Conservation (phyloP, 2,329 filamentous ascomycete species). For the Drechslerella coelobrocha region DNA sequence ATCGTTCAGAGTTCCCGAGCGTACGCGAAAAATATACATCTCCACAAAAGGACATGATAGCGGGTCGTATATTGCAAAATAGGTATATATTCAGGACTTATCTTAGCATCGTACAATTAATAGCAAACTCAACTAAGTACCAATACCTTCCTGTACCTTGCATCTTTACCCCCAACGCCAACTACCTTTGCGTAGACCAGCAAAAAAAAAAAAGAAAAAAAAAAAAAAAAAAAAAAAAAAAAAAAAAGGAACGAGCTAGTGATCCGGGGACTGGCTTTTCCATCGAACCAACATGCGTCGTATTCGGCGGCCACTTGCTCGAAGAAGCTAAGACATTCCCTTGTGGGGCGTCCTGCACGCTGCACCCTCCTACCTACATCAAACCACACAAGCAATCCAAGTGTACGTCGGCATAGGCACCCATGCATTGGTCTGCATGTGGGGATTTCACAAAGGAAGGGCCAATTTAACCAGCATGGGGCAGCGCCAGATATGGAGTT, state of each 20-base stretch:
- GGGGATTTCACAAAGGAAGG: neutral
- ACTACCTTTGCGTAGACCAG: too few species aligned
- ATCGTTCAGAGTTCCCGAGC: too few species aligned
- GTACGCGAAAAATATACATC: too few species aligned
- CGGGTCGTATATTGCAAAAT: too few species aligned
- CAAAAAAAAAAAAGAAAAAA: constrained; percentile 3
- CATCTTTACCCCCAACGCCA: too few species aligned
- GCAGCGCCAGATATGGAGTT: neutral
- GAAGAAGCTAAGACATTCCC: constrained; percentile 1
- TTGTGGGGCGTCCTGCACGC: constrained; percentile 1
- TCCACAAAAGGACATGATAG: too few species aligned
- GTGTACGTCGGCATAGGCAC: neutral
- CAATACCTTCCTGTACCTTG: too few species aligned
- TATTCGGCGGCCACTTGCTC: neutral
- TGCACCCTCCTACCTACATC: neutral
- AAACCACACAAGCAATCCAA: neutral
- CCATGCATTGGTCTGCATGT: neutral
- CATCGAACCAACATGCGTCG: neutral
- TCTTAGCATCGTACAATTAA: too few species aligned
- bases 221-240: neutral
- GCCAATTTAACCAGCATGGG: constrained; percentile 15
- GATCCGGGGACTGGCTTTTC: neutral
- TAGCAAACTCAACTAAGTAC: too few species aligned
- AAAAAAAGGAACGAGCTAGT: neutral
- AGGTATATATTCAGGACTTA: too few species aligned